Base-by-base conservation (phyloP, 2,329 filamentous ascomycete species). In the Plectosphaerella cucumerina region DNA sequence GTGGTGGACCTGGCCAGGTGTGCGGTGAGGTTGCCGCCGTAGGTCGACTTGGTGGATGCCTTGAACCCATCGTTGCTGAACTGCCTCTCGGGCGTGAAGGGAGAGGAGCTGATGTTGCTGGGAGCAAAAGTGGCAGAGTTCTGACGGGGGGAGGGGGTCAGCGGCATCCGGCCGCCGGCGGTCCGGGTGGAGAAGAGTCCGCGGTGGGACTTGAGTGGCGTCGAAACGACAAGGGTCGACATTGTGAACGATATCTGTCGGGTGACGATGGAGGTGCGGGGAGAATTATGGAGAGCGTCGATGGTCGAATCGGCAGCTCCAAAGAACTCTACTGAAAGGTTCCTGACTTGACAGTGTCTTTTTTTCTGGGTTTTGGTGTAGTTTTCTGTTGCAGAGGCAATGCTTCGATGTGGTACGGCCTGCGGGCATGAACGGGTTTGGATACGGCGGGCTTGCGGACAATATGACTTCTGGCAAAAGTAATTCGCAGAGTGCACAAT, bases 131-230 rank as follows among this genome's bases (percentile, higher is more conserved):
- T 71, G 46, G 73, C 76, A 31, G 75, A 71, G 33, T 77, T 75
- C 58, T 85, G 82, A 59, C 86, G 84, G 52, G 94, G 94, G 52
- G 93, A 97, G 31, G 94, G 93, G 4, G 93, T 97, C 66, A 99
- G 76, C 61, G 94, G 92, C 80, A 96, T 92, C 56, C 94, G 90
- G 68, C 92, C 91, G 74, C 93, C 92, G 70, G 92, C 94, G 68
- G 92, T 94, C 69, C 91, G 91, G 60, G 89, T 84, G 60, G 87
- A 91, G 77, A 97, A 97, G 64, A 97, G 82, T 53, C 91, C 90
- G 73, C 88, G 85, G 72, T 96, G 93, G 80, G 89, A 94, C 81
- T 97, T 97, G 68, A 94, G 80, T 54, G 94, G 94, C 55, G 94
- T 97, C 64, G 90, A 89, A 71, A 97, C 84, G 67, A 82, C 75